Base-by-base conservation (phyloP, 2,329 filamentous ascomycete genomes). In the Cyphellophora europaea region DNA sequence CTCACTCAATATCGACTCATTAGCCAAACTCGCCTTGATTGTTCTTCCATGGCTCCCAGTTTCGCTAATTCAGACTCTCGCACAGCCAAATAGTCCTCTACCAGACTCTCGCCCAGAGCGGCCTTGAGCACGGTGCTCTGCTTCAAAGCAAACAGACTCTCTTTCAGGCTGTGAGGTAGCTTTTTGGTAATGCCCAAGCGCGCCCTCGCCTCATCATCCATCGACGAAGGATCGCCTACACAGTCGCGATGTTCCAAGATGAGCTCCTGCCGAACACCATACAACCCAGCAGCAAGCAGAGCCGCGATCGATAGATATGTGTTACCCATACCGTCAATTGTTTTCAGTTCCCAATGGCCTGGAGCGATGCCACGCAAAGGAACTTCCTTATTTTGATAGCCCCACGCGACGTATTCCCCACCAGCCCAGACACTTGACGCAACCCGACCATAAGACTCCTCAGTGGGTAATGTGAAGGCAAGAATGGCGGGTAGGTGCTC, bases 321-420 rank as follows among this genome's bases (percentile, higher is more conserved):
- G 51, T 93, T 93, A 3, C 83, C 81, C 12, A 86, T 58, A 0
- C 84, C 85, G 50, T 93, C 85, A n/a, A 89, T 51, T 36, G 72
- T 75, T 51, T 85, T 80, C 14, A 93, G 48, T 57, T 93, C 85
- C 80, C 83, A 93, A 50, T 85, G 79, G 13, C 74, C 76, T 2
- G 56, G 61, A 3, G 63, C 62, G 31, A 86, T 71, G 53, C 80
- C 78, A 10, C 84, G 72, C 6, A 93, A 63, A 1, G 84, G 79
- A 4, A 75, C 67, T 61, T 89, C 82, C 12, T 82, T 75, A 55
- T 91, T 91, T 58, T 91, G 78, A 4, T 76, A 82, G 10, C 85
- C 85, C 84, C 83, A 93, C 0, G 79, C 63, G 0, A 88, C 72
- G 77, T 79, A 88, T 5, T 77, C 72, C 0, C 82, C 82, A n/a